phyloP scores from a whole-genome alignment of 495 filamentous ascomycete species.

The Aspergillus hancockii region DNA sequence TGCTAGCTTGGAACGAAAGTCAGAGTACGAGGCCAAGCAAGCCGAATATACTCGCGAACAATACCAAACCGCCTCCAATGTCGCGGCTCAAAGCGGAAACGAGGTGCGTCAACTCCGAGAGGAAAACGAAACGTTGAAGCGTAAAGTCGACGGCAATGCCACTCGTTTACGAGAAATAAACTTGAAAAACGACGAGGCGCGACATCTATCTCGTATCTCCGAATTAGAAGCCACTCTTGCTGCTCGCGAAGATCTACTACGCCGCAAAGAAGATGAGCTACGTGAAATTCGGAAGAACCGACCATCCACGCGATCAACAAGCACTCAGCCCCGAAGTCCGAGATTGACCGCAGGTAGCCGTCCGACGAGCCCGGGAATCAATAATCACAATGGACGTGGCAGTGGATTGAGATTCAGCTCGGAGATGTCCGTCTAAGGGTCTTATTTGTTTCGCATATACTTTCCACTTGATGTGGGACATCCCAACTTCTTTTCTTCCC shows the following conservation, averaged over 20 bases:
- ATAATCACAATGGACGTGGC: slow-evolving; percentile 37
- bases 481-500: not conserved
- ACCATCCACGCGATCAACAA: slow-evolving; percentile 47
- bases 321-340: slow-evolving; percentile 48
- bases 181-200: slow-evolving; percentile 36
- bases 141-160: slow-evolving; percentile 53
- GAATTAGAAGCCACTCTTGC: slow-evolving; percentile 49
- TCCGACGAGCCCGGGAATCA: slow-evolving; percentile 46
- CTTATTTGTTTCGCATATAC: slow-evolving; percentile 5
- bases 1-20: slow-evolving; percentile 45
- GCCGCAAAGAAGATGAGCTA: slow-evolving; percentile 63
- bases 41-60: slow-evolving; percentile 60
- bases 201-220: slow-evolving; percentile 40
- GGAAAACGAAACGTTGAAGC: slow-evolving; percentile 49
- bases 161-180: slow-evolving; percentile 54
- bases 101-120: slow-evolving; percentile 52
- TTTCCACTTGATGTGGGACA: not conserved
- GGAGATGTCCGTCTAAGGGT: slow-evolving; percentile 33
- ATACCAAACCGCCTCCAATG: slow-evolving; percentile 65
- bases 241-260: slow-evolving; percentile 49
- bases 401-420: slow-evolving; percentile 46
- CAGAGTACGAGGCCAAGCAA: slow-evolving; percentile 52
- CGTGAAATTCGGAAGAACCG: slow-evolving; percentile 54
- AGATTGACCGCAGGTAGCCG: slow-evolving; percentile 42
- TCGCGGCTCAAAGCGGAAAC: slow-evolving; percentile 47